Base-by-base conservation (phyloP, 73 alveolate species). In the Paramecium sexaurelia region DNA sequence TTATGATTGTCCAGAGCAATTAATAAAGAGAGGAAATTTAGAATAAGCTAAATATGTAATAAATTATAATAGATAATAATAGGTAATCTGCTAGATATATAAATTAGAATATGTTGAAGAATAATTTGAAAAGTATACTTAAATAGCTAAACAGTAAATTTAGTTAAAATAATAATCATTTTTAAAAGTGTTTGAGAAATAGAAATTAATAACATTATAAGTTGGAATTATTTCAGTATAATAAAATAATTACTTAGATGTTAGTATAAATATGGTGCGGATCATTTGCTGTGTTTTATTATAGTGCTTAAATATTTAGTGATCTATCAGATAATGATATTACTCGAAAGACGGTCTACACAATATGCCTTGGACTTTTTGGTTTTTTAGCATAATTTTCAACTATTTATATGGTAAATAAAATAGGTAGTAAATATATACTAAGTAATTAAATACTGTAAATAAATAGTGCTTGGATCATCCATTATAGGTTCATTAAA, bases 221-320 rank as follows among this genome's bases (percentile, higher is more conserved):
- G 86, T 71, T 0, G 86, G 86, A 29, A 71, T 71, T 27, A 35
- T 71, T 3, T 26, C 83, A 22, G 83, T 66, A 66, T 24, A 66
- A 51, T 51, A 17, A 4, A n/a, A 17, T 51, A n/a, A 51, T 51
- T 33, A 73, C 43, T 2, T 41, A 39, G 68, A 78, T 78, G 90
- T 24, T 78, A 3, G 90, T 43, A 7, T 33, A 78, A 20, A 78
- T 78, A 37, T 78, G 90, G 90, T 78, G 90, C n/a, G 90, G 90
- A 5, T 37, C 90, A 10, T 78, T 78, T 40, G 90, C 90, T 5
- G 90, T 78, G 13, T 78, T 78, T 33, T 78, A 78, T 22, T 78
- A 78, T 78, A 78, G 90, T 41, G 90, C 90, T 17, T 27, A 78
- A 33, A 78, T 78, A 29, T 78, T 78, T 33, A 22, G 55, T 36